Conservation (phyloP, 2,329 filamentous ascomycete genomes). For the Microcera coccophila region DNA sequence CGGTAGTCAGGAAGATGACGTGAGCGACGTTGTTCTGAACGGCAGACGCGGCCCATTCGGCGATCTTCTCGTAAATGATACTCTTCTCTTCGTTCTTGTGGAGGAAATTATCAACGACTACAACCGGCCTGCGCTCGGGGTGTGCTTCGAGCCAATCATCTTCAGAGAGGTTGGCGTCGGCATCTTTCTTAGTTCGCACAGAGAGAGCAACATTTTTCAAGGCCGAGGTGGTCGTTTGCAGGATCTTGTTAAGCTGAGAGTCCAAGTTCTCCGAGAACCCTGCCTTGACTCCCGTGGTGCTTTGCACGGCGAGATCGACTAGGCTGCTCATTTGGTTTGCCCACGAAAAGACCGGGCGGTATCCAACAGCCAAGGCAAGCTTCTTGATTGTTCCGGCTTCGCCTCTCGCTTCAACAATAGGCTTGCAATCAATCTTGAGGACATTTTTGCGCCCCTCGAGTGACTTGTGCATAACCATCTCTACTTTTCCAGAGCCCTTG, state of each 20-base stretch:
- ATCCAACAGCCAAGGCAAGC: constrained; percentile 79
- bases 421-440: constrained; percentile 86
- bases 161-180: constrained; percentile 67
- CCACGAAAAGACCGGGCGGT: constrained; percentile 92
- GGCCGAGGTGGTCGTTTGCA: constrained; percentile 75
- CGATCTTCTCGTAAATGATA: constrained; percentile 72
- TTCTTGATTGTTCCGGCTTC: constrained; percentile 81
- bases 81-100: constrained; percentile 66
- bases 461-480: constrained; percentile 81
- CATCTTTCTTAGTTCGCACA: constrained; percentile 65
- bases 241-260: constrained; percentile 82
- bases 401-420: constrained; percentile 83
- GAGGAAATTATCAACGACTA: constrained; percentile 89
- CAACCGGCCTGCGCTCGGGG: constrained; percentile 74
- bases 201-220: constrained; percentile 74
- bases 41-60: constrained; percentile 84
- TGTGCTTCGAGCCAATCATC: constrained; percentile 90
- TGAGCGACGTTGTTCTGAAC: constrained; percentile 88
- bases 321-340: constrained; percentile 92
- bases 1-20: constrained; percentile 89
- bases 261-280: constrained; percentile 93
- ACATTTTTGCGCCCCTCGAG: constrained; percentile 73
- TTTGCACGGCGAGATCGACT: constrained; percentile 86
- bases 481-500: constrained; percentile 83
- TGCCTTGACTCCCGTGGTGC: constrained; percentile 89